Percentiles rank a stretch among this genome's conserved stretches.
phyloP scores from a whole-genome alignment of 2,329 filamentous ascomycete species.

The Neopestalotiopsis sp. region DNA sequence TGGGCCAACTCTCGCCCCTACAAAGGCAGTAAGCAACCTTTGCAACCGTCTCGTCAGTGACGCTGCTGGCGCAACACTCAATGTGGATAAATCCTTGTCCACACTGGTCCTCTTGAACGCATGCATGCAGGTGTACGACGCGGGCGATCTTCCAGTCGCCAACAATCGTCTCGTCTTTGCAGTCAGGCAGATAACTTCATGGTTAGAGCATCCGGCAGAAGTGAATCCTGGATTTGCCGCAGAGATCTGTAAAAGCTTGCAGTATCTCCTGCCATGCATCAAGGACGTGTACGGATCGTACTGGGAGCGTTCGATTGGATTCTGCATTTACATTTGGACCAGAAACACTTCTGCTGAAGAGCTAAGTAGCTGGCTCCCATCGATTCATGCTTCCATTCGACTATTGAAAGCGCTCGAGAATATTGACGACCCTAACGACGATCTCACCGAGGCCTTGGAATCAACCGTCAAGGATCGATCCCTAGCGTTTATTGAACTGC shows the following conservation, averaged over 20 bases:
- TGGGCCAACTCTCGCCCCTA: slow-evolving; percentile 53
- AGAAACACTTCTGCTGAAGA: slow-evolving; percentile 44
- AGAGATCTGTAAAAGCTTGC: slow-evolving; percentile 61
- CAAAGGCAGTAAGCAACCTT: slow-evolving; percentile 55
- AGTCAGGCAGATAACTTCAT: slow-evolving; percentile 76
- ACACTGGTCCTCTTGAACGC: slow-evolving; percentile 60
- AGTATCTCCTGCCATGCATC: slow-evolving; percentile 72
- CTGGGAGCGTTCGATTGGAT: slow-evolving; percentile 72
- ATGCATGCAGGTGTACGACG: slow-evolving; percentile 55
- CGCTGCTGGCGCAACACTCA: slow-evolving; percentile 53
- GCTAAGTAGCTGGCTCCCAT: slow-evolving; percentile 58
- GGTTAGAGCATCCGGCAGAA: slow-evolving; percentile 61
- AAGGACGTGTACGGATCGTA: slow-evolving; percentile 86
- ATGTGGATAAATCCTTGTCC: slow-evolving; percentile 49
- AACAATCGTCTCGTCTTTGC: slow-evolving; percentile 81
- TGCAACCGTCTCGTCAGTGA: slow-evolving; percentile 67
- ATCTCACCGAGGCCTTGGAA: slow-evolving; percentile 76
- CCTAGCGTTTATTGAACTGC: slow-evolving; percentile 63
- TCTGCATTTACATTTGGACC: slow-evolving; percentile 63
- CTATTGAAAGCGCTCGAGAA: slow-evolving; percentile 68
- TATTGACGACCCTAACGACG: slow-evolving; percentile 80
- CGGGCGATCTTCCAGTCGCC: slow-evolving; percentile 59
- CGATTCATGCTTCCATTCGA: slow-evolving; percentile 74
- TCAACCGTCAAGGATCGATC: slow-evolving; percentile 62
- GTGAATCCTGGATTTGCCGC: slow-evolving; percentile 50